phyloP scores from a whole-genome alignment of 2,329 filamentous ascomycete species.

The Monosporascus sp. region DNA sequence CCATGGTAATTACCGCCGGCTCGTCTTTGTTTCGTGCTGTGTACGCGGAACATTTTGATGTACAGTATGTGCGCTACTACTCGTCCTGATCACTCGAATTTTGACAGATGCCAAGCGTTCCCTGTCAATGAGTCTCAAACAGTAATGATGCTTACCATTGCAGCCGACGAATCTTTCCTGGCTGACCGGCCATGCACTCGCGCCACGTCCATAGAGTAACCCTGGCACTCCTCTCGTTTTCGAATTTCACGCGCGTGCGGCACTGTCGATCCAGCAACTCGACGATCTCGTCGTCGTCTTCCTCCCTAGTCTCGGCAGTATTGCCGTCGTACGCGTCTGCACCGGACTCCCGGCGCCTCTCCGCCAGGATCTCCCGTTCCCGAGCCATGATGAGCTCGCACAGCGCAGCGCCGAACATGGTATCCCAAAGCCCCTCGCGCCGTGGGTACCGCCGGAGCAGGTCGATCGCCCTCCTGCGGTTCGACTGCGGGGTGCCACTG shows the following conservation, averaged over 20 bases:
- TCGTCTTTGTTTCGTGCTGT: no score
- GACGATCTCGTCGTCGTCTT: neutral
- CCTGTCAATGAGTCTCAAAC: neutral
- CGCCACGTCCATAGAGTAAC: neutral
- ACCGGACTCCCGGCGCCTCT: neutral
- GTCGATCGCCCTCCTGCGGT: conserved; percentile 4
- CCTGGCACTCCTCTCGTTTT: neutral
- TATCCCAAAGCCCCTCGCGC: conserved; percentile 2
- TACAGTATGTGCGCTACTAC: no score
- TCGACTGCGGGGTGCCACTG: neutral
- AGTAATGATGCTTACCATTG: neutral
- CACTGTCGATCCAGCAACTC: neutral
- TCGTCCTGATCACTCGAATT: no score
- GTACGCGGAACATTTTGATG: no score
- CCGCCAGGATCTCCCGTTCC: neutral
- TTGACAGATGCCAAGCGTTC: no score
- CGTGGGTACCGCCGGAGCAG: conserved; percentile 5
- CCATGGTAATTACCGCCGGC: no score
- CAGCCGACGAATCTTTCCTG: neutral
- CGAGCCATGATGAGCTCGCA: neutral
- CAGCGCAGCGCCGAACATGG: neutral
- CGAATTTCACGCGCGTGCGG: neutral
- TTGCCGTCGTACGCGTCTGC: neutral
- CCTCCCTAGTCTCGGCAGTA: neutral
- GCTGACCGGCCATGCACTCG: neutral